A percentile compares a stretch with the other conserved stretches of the same genome.
These are phyloP conservation scores for Mortierella sp. DNA, from an alignment of 371 early-diverging fungal species.

Conservation along the genomic window DNA sequence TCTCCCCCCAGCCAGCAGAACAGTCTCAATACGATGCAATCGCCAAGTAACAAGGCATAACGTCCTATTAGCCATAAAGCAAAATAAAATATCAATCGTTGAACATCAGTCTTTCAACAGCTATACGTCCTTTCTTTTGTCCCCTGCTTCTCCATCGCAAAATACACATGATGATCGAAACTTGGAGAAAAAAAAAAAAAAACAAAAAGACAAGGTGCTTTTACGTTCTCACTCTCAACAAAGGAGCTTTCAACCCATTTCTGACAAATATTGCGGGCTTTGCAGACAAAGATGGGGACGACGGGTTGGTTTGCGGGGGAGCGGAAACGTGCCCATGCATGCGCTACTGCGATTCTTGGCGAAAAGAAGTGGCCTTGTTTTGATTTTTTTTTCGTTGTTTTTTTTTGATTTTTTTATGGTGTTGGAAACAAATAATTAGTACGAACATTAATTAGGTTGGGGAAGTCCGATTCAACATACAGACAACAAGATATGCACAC, in stretches of 20 bases:
- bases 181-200: no score
- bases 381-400: no score
- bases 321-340: not conserved
- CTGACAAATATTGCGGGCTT: not conserved
- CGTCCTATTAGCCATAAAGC: not conserved
- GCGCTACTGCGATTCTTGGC: not conserved
- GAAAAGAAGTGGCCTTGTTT: not conserved
- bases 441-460: no score
- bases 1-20: no score
- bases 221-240: conserved; percentile 7
- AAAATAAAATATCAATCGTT: not conserved
- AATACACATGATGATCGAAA: not conserved
- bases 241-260: not conserved
- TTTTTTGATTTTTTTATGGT: no score
- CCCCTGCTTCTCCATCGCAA: not conserved
- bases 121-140: no score
- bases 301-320: not conserved
- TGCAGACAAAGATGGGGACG: conserved; percentile 8
- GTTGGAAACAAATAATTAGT: no score
- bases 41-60: not conserved
- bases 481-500: no score
- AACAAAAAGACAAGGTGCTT: not conserved
- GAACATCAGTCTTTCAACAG: no score
- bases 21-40: not conserved
- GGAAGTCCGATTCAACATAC: no score